Evolutionary conservation across 805 yeast species (phyloP), one percentile per base, ranked within the genome.

Genomic region (Wickerhamiella lipophila): DNA sequence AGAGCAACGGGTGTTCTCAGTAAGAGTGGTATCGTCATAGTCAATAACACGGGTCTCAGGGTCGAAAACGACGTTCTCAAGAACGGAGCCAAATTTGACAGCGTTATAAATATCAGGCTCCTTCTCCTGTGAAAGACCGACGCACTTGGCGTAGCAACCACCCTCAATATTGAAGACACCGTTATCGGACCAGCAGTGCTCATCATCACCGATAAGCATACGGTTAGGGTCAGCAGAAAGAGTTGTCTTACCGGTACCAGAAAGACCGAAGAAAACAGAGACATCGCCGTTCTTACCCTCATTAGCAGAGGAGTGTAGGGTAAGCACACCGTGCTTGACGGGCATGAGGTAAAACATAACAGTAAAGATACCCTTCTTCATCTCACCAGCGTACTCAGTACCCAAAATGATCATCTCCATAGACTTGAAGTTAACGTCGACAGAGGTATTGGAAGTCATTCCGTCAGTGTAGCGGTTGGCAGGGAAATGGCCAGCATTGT

Each of bases 101-200:
- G 97, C 94, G 68, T 86, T 78, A 77, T 79, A 92, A 66, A 89
- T 89, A 72, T 89, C 98, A 46, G 98, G 98, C 74, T 89, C 98
- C 71, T 83, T 89, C 70, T 85, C 96, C 56, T 74, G 81, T 46
- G 85, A 72, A 56, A 89, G 75, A 62, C 85, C 95, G 56, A 89
- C 74, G 73, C 96, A 88, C 72, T 89, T 89, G 62, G 97, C 97
- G 74, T 89, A 89, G 75, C 98, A 89, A 57, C 98, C 98, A 69
- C 98, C 98, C 74, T 89, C 98, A 62, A 89, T 88, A 78, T 92
- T 92, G 81, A 89, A 89, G 52, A 89, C 96, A 72, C 98, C 98
- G 58, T 83, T 74, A 69, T 89, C 94, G 16, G 96, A 84, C 98
- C 98, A 89, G 74, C 97, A 89, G 74, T 89, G 98, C 73, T 89